phyloP scores from a whole-genome alignment of 768 basidiomycete genomes.

The Lentinula lateritia region DNA sequence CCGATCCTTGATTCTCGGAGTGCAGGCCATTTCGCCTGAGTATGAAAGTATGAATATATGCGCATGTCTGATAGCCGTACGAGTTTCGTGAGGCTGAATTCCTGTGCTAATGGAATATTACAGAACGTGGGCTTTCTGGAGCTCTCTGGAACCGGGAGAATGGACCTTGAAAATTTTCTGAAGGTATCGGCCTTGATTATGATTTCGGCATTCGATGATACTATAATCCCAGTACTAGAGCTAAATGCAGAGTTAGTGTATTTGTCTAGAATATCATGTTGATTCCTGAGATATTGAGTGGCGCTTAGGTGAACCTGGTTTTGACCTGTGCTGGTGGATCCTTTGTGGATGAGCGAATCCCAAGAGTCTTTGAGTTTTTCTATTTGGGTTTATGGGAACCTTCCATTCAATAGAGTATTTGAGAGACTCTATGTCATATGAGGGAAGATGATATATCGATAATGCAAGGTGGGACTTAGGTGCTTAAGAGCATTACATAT shows the following conservation, averaged over 20 bases:
- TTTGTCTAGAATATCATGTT: background rate
- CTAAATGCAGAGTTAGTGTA: background rate
- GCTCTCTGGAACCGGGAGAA: background rate
- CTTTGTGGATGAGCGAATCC: background rate
- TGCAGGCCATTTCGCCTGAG: background rate
- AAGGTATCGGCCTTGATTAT: background rate
- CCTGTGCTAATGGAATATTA: background rate
- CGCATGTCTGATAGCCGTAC: background rate
- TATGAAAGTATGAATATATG: background rate
- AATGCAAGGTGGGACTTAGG: too few relatives aligned
- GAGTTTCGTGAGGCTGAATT: background rate
- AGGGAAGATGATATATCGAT: too few relatives aligned
- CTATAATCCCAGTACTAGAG: background rate
- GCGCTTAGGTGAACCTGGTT: background rate
- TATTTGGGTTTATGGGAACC: too few relatives aligned
- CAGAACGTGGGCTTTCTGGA: background rate
- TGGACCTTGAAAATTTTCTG: background rate
- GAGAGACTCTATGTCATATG: too few relatives aligned
- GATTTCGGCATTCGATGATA: background rate
- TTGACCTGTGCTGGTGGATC: background rate
- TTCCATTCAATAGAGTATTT: too few relatives aligned
- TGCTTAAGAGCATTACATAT: too few relatives aligned
- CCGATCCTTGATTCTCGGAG: background rate
- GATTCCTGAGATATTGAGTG: background rate
- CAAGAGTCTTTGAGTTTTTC: background rate